Percentiles rank a stretch among this genome's conserved stretches.
Evolutionary conservation across 2,329 filamentous ascomycete genomes (phyloP).

Genomic region (Eurotiales sp.): DNA sequence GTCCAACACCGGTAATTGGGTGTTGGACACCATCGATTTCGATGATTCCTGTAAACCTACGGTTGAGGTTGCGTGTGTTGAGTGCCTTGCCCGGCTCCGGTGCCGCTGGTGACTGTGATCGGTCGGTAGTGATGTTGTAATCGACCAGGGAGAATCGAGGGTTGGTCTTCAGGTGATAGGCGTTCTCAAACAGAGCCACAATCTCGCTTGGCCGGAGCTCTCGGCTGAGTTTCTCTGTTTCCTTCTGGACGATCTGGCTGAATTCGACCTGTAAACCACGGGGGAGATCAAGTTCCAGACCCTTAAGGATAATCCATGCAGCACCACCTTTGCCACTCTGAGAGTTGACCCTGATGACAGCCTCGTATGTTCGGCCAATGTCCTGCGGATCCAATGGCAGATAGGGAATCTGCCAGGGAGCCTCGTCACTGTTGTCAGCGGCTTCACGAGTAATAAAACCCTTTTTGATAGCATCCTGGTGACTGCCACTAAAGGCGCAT

Average conservation of each 20-base stretch:
- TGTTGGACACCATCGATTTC: conserved; percentile 77
- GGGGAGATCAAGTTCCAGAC: conserved; percentile 86
- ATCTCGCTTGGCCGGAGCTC: conserved; percentile 85
- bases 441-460: conserved; percentile 65
- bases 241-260: conserved; percentile 76
- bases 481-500: conserved; percentile 84
- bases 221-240: conserved; percentile 74
- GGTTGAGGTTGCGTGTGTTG: conserved; percentile 72
- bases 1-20: conserved; percentile 73
- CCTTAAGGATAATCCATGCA: conserved; percentile 87
- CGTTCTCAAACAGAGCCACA: conserved; percentile 77
- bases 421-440: conserved; percentile 56
- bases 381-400: conserved; percentile 89
- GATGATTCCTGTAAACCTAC: conserved; percentile 81
- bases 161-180: conserved; percentile 80
- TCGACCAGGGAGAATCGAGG: conserved; percentile 83
- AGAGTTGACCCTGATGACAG: conserved; percentile 95
- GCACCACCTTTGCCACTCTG: conserved; percentile 93
- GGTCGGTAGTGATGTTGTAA: conserved; percentile 85
- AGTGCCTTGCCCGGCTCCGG: conserved; percentile 65
- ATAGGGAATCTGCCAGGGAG: conserved; percentile 82
- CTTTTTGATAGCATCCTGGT: conserved; percentile 97
- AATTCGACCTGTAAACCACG: conserved; percentile 91
- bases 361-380: conserved; percentile 95
- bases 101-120: conserved; percentile 69